Percentiles rank a stretch among this genome's conserved stretches.
Evolutionary conservation across 1,139 yeast species (phyloP).

Genomic region (Magnusiomyces sp.): DNA sequence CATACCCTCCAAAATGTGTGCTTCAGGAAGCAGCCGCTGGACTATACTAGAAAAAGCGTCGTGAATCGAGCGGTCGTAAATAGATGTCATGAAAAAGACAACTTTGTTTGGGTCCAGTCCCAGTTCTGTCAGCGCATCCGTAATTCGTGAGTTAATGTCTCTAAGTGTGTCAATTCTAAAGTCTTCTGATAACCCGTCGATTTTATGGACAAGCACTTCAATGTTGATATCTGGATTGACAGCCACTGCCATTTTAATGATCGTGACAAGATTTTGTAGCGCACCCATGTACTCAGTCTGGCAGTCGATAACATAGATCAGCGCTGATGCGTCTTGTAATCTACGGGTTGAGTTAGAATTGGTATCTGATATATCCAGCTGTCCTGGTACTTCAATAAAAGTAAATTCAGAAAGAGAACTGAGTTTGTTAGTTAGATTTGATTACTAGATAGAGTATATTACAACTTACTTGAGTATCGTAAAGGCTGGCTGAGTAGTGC

Average conservation of each 20-base stretch:
- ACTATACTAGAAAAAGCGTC: slow-evolving; percentile 93
- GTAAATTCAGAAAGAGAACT: slow-evolving; percentile 73
- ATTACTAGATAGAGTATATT: background rate
- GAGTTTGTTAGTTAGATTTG: slow-evolving; percentile 24
- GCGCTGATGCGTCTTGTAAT: slow-evolving; percentile 81
- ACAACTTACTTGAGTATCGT: slow-evolving; percentile 7
- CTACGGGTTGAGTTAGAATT: slow-evolving; percentile 65
- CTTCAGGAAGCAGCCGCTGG: slow-evolving; percentile 81
- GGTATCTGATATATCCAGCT: slow-evolving; percentile 75
- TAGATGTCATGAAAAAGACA: slow-evolving; percentile 83
- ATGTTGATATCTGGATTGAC: slow-evolving; percentile 81
- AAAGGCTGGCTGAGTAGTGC: slow-evolving; percentile 75
- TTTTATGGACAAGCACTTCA: slow-evolving; percentile 89
- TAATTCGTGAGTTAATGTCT: slow-evolving; percentile 92
- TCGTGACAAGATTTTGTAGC: slow-evolving; percentile 76
- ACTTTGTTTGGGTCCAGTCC: slow-evolving; percentile 90
- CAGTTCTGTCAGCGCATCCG: slow-evolving; percentile 82
- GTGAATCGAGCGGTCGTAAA: slow-evolving; percentile 90
- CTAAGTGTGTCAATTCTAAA: slow-evolving; percentile 90
- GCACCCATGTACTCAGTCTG: slow-evolving; percentile 95
- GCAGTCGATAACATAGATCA: slow-evolving; percentile 81
- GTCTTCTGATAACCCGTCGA: slow-evolving; percentile 91
- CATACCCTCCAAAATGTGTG: slow-evolving; percentile 81
- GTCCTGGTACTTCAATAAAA: slow-evolving; percentile 96
- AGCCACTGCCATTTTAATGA: slow-evolving; percentile 79